phyloP scores from a whole-genome alignment of 768 basidiomycete genomes.

The Strobilomyces dryophilus region DNA sequence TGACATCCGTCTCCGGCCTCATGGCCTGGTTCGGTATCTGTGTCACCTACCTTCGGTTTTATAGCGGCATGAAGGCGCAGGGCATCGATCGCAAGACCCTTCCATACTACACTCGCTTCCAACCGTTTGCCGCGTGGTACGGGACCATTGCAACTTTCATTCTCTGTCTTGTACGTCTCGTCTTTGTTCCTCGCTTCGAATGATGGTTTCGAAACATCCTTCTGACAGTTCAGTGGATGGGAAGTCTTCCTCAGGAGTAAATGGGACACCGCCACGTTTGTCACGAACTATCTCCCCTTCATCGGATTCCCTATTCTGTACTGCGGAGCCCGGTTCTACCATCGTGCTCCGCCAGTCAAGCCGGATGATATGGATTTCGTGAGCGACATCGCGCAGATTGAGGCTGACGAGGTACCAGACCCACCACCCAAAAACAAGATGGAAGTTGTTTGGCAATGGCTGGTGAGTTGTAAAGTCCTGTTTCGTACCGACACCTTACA shows the following conservation, averaged over 20 bases:
- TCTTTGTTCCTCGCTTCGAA: not conserved
- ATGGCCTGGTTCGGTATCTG: conserved; percentile 81
- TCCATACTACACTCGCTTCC: conserved; percentile 64
- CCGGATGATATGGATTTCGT: conserved; percentile 83
- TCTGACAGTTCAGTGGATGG: conserved; percentile 45
- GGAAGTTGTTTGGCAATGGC: conserved; percentile 75
- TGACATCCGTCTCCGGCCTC: conserved; percentile 66
- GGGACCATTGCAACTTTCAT: conserved; percentile 33
- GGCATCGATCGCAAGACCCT: conserved; percentile 67
- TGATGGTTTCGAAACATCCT: conserved; percentile 2
- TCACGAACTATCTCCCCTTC: conserved; percentile 79
- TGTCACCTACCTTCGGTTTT: conserved; percentile 78
- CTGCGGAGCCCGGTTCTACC: conserved; percentile 48
- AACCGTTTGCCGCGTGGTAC: conserved; percentile 72
- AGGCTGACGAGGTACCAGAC: conserved; percentile 68
- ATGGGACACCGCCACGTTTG: conserved; percentile 63
- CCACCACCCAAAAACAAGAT: conserved; percentile 61
- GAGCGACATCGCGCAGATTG: conserved; percentile 63
- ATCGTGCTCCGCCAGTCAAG: conserved; percentile 19
- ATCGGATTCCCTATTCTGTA: conserved; percentile 76
- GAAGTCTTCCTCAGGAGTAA: conserved; percentile 47
- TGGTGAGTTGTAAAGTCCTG: conserved; percentile 47
- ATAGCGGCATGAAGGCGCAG: conserved; percentile 76
- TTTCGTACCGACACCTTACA: not conserved
- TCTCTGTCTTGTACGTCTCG: conserved; percentile 56